phyloP scores from a whole-genome alignment of 140 eudicot genomes.

The Stevia rebaudiana region DNA sequence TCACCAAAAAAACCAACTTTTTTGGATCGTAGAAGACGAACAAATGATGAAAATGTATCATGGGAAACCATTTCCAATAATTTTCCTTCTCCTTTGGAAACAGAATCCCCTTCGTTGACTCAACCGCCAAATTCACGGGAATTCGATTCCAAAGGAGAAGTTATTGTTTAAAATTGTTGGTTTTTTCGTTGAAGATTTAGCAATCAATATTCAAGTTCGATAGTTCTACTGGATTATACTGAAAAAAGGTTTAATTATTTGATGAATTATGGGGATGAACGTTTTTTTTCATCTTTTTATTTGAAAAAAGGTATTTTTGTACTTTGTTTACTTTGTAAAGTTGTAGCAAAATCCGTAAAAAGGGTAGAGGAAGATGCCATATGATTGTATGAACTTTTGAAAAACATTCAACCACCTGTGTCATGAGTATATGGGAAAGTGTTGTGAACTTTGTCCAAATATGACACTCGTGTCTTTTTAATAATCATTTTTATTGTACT shows the following conservation, averaged over 20 bases:
- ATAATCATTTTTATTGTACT: not conserved
- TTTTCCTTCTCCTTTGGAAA: conserved; percentile 44
- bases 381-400: conserved; percentile 21
- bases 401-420: conserved; percentile 21
- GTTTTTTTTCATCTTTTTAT: conserved; percentile 1
- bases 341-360: conserved; percentile 12
- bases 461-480: conserved; percentile 2
- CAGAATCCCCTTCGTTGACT: conserved; percentile 48
- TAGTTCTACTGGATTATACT: not conserved
- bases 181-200: not conserved
- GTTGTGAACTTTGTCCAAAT: conserved; percentile 2
- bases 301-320: not conserved
- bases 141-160: conserved; percentile 14
- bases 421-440: conserved; percentile 14
- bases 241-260: not conserved
- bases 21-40: conserved; percentile 25
- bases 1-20: conserved; percentile 60
- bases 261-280: not conserved
- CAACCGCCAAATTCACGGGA: conserved; percentile 42
- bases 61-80: conserved; percentile 46
- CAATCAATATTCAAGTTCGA: conserved; percentile 6
- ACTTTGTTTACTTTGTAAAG: conserved; percentile 11
- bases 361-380: conserved; percentile 16
- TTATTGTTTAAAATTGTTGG: not conserved
- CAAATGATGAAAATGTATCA: conserved; percentile 30